Percentiles rank a stretch among this genome's conserved stretches.
Conservation (phyloP, 345 rosid genomes). For the Cardamine chenopodiifolia region DNA sequence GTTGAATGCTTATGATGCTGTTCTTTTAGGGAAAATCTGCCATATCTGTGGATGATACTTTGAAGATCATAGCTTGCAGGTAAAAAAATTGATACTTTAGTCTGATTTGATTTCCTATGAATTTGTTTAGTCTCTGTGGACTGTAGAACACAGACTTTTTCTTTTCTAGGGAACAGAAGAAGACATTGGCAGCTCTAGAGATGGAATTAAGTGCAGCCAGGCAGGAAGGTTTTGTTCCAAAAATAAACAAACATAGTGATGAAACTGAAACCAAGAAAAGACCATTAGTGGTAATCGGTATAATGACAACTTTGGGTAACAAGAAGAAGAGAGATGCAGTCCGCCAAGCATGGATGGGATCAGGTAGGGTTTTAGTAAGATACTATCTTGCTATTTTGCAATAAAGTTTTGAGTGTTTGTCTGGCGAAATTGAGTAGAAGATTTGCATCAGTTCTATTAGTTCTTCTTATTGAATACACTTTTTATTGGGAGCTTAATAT, state of each 20-base stretch:
- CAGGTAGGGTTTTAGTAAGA: slow-evolving; percentile 44
- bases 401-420: neutral
- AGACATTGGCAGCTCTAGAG: slow-evolving; percentile 71
- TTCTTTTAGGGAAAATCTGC: slow-evolving; percentile 73
- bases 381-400: too few relatives aligned
- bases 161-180: slow-evolving; percentile 75
- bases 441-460: neutral
- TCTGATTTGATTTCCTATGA: neutral
- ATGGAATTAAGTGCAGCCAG: slow-evolving; percentile 67
- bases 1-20: slow-evolving; percentile 8
- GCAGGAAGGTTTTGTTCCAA: slow-evolving; percentile 65
- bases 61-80: slow-evolving; percentile 93
- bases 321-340: slow-evolving; percentile 80
- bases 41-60: slow-evolving; percentile 83
- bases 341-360: slow-evolving; percentile 94
- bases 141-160: slow-evolving; percentile 3
- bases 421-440: neutral
- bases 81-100: slow-evolving; percentile 27
- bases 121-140: neutral
- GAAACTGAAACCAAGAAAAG: slow-evolving; percentile 51
- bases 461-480: neutral
- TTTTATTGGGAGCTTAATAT: slow-evolving; percentile 17
- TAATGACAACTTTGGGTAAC: slow-evolving; percentile 71
- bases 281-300: slow-evolving; percentile 72
- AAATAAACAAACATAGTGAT: slow-evolving; percentile 39